These are phyloP conservation scores for Polytrichum commune DNA, from an alignment of 225 moss, liverwort and hornwort genomes.

Conservation along the genomic window DNA sequence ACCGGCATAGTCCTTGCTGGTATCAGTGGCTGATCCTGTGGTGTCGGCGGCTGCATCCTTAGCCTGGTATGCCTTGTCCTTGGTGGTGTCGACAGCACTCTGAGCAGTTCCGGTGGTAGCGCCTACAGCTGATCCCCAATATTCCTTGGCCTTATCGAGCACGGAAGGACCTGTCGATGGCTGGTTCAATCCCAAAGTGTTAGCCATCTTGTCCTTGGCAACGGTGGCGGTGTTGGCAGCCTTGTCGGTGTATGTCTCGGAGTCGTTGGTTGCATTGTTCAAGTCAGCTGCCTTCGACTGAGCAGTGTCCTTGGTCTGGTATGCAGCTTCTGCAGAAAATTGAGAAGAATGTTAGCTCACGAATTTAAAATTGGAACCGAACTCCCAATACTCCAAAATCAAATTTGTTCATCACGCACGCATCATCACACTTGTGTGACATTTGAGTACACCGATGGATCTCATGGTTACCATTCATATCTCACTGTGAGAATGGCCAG, in stretches of 20 bases:
- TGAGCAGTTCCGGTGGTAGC: conserved; percentile 11
- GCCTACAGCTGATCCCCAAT: conserved; percentile 11
- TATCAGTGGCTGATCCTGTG: background rate
- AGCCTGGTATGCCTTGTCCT: background rate
- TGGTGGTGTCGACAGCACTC: background rate
- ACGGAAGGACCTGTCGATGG: conserved; percentile 11
- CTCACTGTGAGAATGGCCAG: too few species aligned
- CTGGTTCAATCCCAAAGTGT: conserved; percentile 15
- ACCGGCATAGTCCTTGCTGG: background rate
- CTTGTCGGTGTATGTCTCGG: conserved; percentile 30
- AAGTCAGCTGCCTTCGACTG: conserved; percentile 13
- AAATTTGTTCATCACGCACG: too few species aligned
- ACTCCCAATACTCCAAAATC: too few species aligned
- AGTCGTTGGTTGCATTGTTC: conserved; percentile 26
- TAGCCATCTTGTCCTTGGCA: conserved; percentile 10
- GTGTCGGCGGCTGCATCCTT: conserved; percentile 4
- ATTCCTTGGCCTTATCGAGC: conserved; percentile 20
- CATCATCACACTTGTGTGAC: too few species aligned
- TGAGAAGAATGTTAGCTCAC: too few species aligned
- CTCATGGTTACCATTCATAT: too few species aligned
- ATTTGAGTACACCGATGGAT: too few species aligned
- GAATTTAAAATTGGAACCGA: too few species aligned
- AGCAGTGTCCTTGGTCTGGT: conserved; percentile 12
- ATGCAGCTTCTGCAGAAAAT: conserved; percentile 7
- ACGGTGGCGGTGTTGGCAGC: conserved; percentile 7